These are phyloP conservation scores for Cyberlindnera sargentensis DNA, from an alignment of 805 yeast genomes.

Conservation along the genomic window DNA sequence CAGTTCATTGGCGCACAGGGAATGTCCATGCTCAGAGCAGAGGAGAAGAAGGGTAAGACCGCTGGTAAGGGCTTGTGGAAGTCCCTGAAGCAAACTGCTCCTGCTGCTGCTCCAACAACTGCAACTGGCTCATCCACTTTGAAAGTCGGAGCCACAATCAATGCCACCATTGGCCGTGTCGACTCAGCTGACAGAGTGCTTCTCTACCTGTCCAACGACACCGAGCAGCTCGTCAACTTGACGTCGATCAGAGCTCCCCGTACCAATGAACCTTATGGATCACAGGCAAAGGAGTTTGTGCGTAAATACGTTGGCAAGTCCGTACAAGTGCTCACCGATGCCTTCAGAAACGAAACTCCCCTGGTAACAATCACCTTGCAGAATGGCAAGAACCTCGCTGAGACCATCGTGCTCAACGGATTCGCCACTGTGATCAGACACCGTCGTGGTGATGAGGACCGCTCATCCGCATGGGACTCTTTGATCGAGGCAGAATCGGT, in stretches of 20 bases:
- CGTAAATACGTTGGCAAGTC: conserved; percentile 68
- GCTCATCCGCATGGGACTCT: conserved; percentile 73
- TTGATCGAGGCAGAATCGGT: conserved; percentile 61
- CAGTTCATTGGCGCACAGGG: conserved; percentile 53
- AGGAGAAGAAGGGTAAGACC: conserved; percentile 55
- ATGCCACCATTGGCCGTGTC: conserved; percentile 52
- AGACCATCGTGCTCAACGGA: conserved; percentile 55
- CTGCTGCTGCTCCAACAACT: conserved; percentile 8
- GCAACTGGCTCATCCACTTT: conserved; percentile 21
- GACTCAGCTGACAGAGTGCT: conserved; percentile 63
- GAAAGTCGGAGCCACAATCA: conserved; percentile 40
- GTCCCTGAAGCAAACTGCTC: conserved; percentile 22
- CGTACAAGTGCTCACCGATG: conserved; percentile 56
- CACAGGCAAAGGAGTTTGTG: conserved; percentile 67
- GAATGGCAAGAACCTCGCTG: conserved; percentile 54
- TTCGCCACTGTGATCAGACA: conserved; percentile 74
- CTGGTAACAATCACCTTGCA: conserved; percentile 49
- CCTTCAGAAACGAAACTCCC: conserved; percentile 62
- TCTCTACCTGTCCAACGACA: conserved; percentile 41
- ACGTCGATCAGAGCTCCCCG: conserved; percentile 75
- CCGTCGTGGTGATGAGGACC: conserved; percentile 62
- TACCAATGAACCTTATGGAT: conserved; percentile 48
- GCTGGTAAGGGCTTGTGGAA: conserved; percentile 55
- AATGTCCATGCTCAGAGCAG: conserved; percentile 56
- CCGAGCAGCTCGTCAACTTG: conserved; percentile 55